Evolutionary conservation across 768 basidiomycete genomes (phyloP), one percentile per base, ranked within the genome.

Genomic region (Daedalea quercina): DNA sequence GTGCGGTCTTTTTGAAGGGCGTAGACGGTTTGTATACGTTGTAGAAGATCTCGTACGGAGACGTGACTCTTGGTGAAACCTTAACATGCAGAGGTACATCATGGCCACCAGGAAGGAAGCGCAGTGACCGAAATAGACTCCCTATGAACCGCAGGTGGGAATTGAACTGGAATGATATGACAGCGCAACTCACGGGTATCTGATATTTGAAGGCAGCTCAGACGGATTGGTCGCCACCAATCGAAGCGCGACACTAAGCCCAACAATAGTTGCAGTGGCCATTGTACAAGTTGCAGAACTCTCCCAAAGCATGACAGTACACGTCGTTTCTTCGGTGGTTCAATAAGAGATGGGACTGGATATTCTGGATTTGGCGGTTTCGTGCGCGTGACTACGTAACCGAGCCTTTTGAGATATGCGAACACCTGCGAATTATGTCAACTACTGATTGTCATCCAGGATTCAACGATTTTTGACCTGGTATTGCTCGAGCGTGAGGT

Each of bases 21-120:
- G 91, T 90, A 7, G 82, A 83, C 1, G 95, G 95, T 63, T 95
- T 96, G 73, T 94, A 95, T 3, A 92, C 73, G 62, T 96, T 87
- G 68, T 77, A 98, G 70, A 96, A 97, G 3, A 91, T 77, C 47
- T 79, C 73, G 65, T 94, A 97, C 0, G 87, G 86, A 1, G 84
- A 79, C 2, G 65, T 47, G 41, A 31, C 13, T 23, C 35, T n/a
- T 46, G 59, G 50, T 26, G 53, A 53, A 31, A 63, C 58, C 3
- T 67, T 60, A 44, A 70, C 60, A 42, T 73, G 65, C 20, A 84
- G 69, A 40, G 82, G 76, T 11, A 73, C 53, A 8, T 63, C 58
- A 63, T 87, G 82, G 1, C 90, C 85, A 2, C 82, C 72, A 9
- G 86, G 79, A 23, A 94, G 77, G 63, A 93, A 78, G 22, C 91